Percentiles rank a stretch among this genome's conserved stretches.
phyloP scores from a whole-genome alignment of 2,329 filamentous ascomycete genomes.

The Emergomyces pasteurianus region DNA sequence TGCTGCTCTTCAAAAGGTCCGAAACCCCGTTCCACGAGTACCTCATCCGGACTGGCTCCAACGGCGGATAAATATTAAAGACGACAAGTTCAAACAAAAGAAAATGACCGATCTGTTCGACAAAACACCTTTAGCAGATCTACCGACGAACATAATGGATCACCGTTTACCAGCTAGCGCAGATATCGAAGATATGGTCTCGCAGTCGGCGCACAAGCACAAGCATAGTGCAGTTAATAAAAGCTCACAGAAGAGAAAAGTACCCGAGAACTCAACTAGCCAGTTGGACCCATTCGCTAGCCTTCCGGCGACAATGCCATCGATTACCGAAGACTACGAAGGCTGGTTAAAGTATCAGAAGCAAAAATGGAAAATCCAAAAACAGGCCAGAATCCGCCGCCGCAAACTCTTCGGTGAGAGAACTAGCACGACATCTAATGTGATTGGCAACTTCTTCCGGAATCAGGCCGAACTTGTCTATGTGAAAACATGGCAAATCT shows the following conservation, averaged over 20 bases:
- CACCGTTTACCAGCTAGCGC: constrained; percentile 43
- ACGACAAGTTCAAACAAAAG: constrained; percentile 96
- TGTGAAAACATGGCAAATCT: constrained; percentile 85
- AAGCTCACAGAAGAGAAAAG: constrained; percentile 57
- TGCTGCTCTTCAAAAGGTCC: constrained; percentile 85
- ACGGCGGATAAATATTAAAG: constrained; percentile 82
- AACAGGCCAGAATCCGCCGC: constrained; percentile 70
- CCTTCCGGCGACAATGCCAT: constrained; percentile 73
- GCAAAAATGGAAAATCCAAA: constrained; percentile 97
- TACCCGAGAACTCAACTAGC: constrained; percentile 52
- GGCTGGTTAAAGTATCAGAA: constrained; percentile 92
- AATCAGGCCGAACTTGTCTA: constrained; percentile 86
- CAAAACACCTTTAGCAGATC: constrained; percentile 53
- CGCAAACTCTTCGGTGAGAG: constrained; percentile 89
- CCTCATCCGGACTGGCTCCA: constrained; percentile 95
- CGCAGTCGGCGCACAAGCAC: constrained; percentile 56
- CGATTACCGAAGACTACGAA: constrained; percentile 72
- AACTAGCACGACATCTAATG: constrained; percentile 47
- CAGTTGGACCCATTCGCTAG: constrained; percentile 67
- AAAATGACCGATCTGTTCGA: constrained; percentile 91
- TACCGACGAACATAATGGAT: constrained; percentile 50
- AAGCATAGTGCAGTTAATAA: constrained; percentile 48
- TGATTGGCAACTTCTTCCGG: constrained; percentile 63
- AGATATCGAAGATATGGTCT: constrained; percentile 64
- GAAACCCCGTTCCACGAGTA: constrained; percentile 88